Percentiles rank a stretch among this genome's conserved stretches.
phyloP scores from a whole-genome alignment of 495 filamentous ascomycete species.

The Penicillium manginii region DNA sequence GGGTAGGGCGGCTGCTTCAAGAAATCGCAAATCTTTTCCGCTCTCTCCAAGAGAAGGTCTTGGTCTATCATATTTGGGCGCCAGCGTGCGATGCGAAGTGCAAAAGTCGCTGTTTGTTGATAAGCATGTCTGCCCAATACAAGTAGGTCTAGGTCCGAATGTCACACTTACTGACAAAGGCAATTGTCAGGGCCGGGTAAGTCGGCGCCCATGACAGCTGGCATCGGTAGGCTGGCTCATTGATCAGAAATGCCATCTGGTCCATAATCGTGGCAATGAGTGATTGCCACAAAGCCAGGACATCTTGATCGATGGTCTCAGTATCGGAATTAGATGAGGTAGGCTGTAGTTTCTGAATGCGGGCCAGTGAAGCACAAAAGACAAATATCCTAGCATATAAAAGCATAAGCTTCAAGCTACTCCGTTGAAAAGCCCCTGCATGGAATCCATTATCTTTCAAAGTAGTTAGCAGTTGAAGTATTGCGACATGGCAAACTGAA shows the following conservation, averaged over 20 bases:
- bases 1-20: constrained; percentile 48
- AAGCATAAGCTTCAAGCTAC: constrained; percentile 45
- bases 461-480: not conserved
- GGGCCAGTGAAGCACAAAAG: constrained; percentile 40
- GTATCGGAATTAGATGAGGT: constrained; percentile 24
- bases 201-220: constrained; percentile 47
- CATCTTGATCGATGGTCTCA: constrained; percentile 30
- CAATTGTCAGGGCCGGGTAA: constrained; percentile 45
- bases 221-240: constrained; percentile 42
- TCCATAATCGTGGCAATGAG: constrained; percentile 44
- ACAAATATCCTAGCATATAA: constrained; percentile 46
- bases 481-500: not conserved
- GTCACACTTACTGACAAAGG: constrained; percentile 44
- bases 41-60: constrained; percentile 38
- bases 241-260: constrained; percentile 41
- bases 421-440: constrained; percentile 45
- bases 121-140: constrained; percentile 7
- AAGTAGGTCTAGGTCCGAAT: constrained; percentile 6
- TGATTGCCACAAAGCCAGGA: constrained; percentile 42
- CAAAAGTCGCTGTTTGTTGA: constrained; percentile 39
- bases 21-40: constrained; percentile 43
- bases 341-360: constrained; percentile 45
- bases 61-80: constrained; percentile 45
- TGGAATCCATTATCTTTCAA: constrained; percentile 43
- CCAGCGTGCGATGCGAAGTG: constrained; percentile 46